Evolutionary conservation across 768 basidiomycete genomes (phyloP), one percentile per base, ranked within the genome.

Genomic region (Lentinula lateritia): DNA sequence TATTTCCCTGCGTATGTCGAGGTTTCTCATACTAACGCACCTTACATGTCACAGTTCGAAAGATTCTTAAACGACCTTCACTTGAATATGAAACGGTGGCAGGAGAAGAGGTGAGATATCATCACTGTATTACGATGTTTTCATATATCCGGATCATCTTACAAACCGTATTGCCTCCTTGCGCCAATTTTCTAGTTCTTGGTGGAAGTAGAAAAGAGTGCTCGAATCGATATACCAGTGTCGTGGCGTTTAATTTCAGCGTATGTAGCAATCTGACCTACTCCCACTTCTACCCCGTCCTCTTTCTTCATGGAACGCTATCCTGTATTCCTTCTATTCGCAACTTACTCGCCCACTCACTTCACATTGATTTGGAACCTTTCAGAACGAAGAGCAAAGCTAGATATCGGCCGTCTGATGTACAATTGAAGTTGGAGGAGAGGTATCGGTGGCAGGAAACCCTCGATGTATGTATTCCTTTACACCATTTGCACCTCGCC

Each of bases 371-470:
- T 12, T 5, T 58, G 9, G 28, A 28, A 28, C 28, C 28, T 38
- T 55, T 45, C 61, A 93, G 91, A 50, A 97, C 93, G 1, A 95
- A 87, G 72, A 73, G 74, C 42, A 72, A 80, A 16, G 81, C 84
- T 57, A 82, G 96, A 23, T 96, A 91, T 70, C 88, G 89, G 50
- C 85, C 94, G 0, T 91, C 93, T 1, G 77, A 78, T 20, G 82
- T 89, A 35, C 79, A 76, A 61, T 69, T 67, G 39, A 84, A 89
- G 66, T 71, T 92, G 1, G 79, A 88, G 62, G 88, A 94, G 68
- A 83, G 86, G 43, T 85, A 89, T 45, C 90, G 88, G 68, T 86
- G 83, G 63, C 81, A 83, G 64, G 94, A 97, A 72, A 83, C 77
- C 12, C 82, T 93, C 3, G 70, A 82, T 70, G 83, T 82, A 34